Evolutionary conservation across 1,284 basidiomycete genomes (phyloP), one percentile per base, ranked within the genome.

Genomic region (Paramarasmius palmivorus): DNA sequence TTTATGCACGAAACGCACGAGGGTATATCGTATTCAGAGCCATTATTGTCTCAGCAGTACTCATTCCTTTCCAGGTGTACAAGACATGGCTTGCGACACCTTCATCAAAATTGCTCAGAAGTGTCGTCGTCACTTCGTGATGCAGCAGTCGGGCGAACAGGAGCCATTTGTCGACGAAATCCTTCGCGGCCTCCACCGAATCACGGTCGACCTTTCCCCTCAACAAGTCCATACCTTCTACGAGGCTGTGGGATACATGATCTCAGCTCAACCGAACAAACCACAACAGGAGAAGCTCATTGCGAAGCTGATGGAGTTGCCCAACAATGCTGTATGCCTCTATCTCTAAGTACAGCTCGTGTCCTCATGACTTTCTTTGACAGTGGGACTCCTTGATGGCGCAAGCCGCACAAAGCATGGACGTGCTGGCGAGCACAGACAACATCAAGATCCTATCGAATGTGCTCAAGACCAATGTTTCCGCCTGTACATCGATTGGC

Each of bases 1-100:
- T 99, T 99, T 71, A 99, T 99, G 95, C 97, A 99, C 74, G 97
- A 99, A 76, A 98, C 94, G 0, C 97, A 99, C 67, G 97, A 99
- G 77, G 95, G 94, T 86, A 56, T 53, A 71, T 19, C 44, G 29
- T 32, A 32, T 12, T 62, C 19, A 6, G 52, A 15, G 8, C 46
- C 57, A 36, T 25, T 51, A 47, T 40, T 36, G 51, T 20, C 20
- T 41, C 26, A 52, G 41, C 41, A 15, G 46, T 22, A 22, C 50
- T 22, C 57, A 25, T 40, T 35, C 22, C 35, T 46, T 25, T 47
- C n/a, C 57, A 92, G 91, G 92, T 79, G 97, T 99, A 10, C 97
- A 99, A 73, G 97, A 99, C 73, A 99, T 99, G 97, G 97, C 97
- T 46, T 99, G 97, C 72, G 97, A 99, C 72, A 99, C 97, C 0